A percentile compares a stretch with the other conserved stretches of the same genome.
Evolutionary conservation across 1,139 yeast species (phyloP).

Genomic region (Hansenula anomala): DNA sequence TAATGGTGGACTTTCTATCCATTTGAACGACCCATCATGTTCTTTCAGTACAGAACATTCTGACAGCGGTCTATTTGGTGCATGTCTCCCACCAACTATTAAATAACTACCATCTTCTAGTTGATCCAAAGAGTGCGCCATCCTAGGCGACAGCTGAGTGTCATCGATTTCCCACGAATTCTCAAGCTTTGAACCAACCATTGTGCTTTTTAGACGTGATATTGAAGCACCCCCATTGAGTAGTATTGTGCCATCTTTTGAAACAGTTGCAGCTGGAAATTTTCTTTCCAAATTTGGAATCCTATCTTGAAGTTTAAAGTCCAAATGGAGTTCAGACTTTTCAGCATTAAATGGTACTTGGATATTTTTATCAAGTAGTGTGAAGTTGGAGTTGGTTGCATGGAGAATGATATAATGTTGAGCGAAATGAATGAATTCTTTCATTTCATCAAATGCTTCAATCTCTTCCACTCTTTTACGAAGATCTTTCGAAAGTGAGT

Average conservation of each 20-base stretch:
- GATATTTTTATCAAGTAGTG: constrained; percentile 6
- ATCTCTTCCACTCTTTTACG: constrained; percentile 41
- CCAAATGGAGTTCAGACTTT: background rate
- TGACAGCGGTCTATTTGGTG: constrained; percentile 45
- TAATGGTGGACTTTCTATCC: constrained; percentile 36
- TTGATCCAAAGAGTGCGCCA: constrained; percentile 53
- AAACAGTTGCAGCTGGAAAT: constrained; percentile 41
- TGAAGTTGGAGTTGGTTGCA: constrained; percentile 40
- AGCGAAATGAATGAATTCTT: constrained; percentile 71
- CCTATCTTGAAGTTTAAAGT: constrained; percentile 10
- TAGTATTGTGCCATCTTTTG: constrained; percentile 24
- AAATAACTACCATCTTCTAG: constrained; percentile 28
- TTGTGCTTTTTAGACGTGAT: constrained; percentile 30
- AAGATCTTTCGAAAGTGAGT: constrained; percentile 30
- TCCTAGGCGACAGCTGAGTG: constrained; percentile 34
- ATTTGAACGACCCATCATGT: constrained; percentile 17
- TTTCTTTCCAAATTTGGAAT: constrained; percentile 32
- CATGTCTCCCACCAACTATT: constrained; percentile 66
- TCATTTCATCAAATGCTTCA: constrained; percentile 82
- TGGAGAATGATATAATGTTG: constrained; percentile 73
- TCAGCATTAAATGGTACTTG: background rate
- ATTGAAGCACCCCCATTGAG: constrained; percentile 56
- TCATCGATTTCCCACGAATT: constrained; percentile 2
- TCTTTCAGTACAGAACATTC: constrained; percentile 35
- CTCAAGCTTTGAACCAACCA: constrained; percentile 11